Percentiles rank a stretch among this genome's conserved stretches.
These are phyloP conservation scores for Podila epicladia DNA, from an alignment of 192 early-diverging fungal species.

Conservation along the genomic window DNA sequence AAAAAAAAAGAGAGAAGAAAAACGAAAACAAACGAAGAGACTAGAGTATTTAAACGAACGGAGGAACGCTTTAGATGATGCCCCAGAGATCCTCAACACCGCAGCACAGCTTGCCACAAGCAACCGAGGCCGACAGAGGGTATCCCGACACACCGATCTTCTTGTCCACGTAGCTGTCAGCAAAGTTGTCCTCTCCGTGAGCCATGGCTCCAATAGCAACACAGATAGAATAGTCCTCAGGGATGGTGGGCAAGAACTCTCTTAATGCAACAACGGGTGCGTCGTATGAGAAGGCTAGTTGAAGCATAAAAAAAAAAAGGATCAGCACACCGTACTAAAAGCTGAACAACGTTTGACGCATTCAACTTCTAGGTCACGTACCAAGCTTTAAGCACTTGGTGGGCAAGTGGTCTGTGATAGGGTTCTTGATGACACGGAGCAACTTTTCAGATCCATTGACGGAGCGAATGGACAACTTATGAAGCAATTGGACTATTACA, in stretches of 20 bases:
- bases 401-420: slow-evolving; percentile 95
- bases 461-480: slow-evolving; percentile 95
- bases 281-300: slow-evolving; percentile 84
- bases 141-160: slow-evolving; percentile 98
- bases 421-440: slow-evolving; percentile 98
- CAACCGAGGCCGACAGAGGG: slow-evolving; percentile 95
- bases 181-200: slow-evolving; percentile 95
- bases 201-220: slow-evolving; percentile 97
- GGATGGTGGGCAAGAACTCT: slow-evolving; percentile 86
- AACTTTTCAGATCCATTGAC: slow-evolving; percentile 93
- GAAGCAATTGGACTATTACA: slow-evolving; percentile 90
- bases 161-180: slow-evolving; percentile 94
- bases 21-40: slow-evolving; percentile 6
- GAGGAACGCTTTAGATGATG: slow-evolving; percentile 56
- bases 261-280: slow-evolving; percentile 84
- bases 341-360: not conserved
- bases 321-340: not conserved
- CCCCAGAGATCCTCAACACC: slow-evolving; percentile 93
- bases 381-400: slow-evolving; percentile 87
- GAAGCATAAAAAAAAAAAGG: not conserved
- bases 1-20: slow-evolving; percentile 15
- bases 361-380: slow-evolving; percentile 49
- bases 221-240: slow-evolving; percentile 82
- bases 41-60: not conserved
- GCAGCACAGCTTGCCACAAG: slow-evolving; percentile 93